phyloP scores from a whole-genome alignment of 768 basidiomycete species.

The Suillus decipiens region DNA sequence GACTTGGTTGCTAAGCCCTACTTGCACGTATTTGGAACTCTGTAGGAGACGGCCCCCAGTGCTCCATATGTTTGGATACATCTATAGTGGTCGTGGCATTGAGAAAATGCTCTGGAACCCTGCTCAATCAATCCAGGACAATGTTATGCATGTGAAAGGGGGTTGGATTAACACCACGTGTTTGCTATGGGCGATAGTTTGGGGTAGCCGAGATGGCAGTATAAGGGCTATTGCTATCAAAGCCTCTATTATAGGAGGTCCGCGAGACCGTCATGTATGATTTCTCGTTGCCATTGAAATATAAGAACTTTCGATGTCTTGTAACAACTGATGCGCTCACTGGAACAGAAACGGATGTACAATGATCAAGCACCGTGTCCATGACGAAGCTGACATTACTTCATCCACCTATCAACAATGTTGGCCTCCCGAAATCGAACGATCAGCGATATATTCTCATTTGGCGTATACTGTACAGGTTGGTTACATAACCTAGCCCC shows the following conservation, averaged over 20 bases:
- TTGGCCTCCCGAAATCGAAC: no score
- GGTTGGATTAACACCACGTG: not conserved
- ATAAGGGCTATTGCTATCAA: not conserved
- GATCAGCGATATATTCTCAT: no score
- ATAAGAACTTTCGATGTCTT: not conserved
- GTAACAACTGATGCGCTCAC: no score
- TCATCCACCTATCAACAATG: no score
- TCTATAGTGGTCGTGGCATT: conserved; percentile 38
- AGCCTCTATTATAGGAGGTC: not conserved
- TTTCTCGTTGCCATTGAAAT: not conserved
- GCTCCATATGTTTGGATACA: conserved; percentile 45
- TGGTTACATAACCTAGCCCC: no score
- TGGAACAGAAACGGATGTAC: no score
- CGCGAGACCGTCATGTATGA: not conserved
- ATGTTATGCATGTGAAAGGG: not conserved
- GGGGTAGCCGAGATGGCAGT: not conserved
- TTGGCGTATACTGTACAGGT: no score
- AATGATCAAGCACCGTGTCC: no score
- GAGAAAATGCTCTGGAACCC: not conserved
- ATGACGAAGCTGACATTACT: no score
- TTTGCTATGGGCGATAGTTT: not conserved
- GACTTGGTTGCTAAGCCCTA: conserved; percentile 27
- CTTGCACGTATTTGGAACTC: conserved; percentile 32
- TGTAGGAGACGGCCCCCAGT: conserved; percentile 26
- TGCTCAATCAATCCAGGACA: not conserved